Evolutionary conservation across 495 filamentous ascomycete species (phyloP), one percentile per base, ranked within the genome.

Genomic region (Choiromyces venosus): DNA sequence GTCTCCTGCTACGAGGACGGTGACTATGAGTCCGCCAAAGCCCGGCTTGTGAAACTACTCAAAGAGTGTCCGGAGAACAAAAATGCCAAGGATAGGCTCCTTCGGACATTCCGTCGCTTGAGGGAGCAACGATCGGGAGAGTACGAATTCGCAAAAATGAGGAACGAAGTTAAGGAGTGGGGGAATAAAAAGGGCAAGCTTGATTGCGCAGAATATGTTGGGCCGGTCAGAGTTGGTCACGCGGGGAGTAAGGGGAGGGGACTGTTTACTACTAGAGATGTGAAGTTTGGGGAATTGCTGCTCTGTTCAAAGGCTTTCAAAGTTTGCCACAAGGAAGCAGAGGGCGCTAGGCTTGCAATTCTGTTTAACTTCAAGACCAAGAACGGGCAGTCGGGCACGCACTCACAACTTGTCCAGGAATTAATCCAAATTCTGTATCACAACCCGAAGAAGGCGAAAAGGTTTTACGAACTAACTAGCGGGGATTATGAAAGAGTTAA

Each of bases 171-270:
- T 33, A 14, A 25, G 37, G 38, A 46, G n/a, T 16, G 16, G 52
- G 52, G 52, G 12, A 14, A 16, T 2, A 16, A 61, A 38, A 42
- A 61, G 5, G 66, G 52, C 8, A 71, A 67, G 37, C 56, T 76
- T 14, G 72, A 71, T 40, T 76, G 72, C 21, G 74, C 74, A 16
- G 74, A 76, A 39, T 74, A 74, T 65, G 67, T 74, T 37, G 71
- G 74, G 14, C 71, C 74, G 0, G 56, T 76, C 8, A 14, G 35
- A 6, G 37, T 76, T 1, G 52, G 66, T 29, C 10, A 74, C 19
- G 37, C 40, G 36, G 10, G 7, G 39, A 14, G 12, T 42, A 66
- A 71, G 2, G 74, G 74, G n/a, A 76, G 72, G 37, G 71, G 74
- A 14, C 56, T 74, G 21, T 74, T 75, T 37, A n/a, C 71, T 18